Evolutionary conservation across 2,329 filamentous ascomycete species (phyloP).

Genomic region (Cadophora luteo-olivacea): DNA sequence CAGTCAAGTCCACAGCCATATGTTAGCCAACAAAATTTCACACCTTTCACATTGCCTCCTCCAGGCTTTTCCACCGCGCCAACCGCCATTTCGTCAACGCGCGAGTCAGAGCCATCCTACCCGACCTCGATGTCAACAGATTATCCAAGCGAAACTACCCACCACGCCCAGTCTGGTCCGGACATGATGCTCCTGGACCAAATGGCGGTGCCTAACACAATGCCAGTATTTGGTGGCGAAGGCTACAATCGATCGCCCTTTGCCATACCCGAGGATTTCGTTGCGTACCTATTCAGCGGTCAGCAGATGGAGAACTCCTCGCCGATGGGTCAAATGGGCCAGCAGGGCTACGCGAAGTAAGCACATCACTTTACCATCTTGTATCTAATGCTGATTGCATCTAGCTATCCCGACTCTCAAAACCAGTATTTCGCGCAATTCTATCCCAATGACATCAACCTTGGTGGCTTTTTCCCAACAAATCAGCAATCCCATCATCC

Average conservation of each 20-base stretch:
- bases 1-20: conserved; percentile 56
- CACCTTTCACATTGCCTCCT: conserved; percentile 67
- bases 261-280: conserved; percentile 85
- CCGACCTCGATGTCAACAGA: conserved; percentile 42
- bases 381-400: conserved; percentile 27
- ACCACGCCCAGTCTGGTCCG: conserved; percentile 45
- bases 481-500: conserved; percentile 68
- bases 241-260: conserved; percentile 87
- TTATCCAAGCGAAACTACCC: conserved; percentile 44
- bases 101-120: conserved; percentile 41
- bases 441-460: conserved; percentile 53
- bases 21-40: conserved; percentile 65
- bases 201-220: conserved; percentile 69
- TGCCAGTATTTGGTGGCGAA: conserved; percentile 88
- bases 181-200: conserved; percentile 68
- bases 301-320: conserved; percentile 60
- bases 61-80: conserved; percentile 59
- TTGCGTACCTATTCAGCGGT: conserved; percentile 83
- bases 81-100: conserved; percentile 41
- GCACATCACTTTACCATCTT: conserved; percentile 37
- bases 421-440: conserved; percentile 58
- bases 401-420: conserved; percentile 60
- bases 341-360: conserved; percentile 57
- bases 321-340: conserved; percentile 57
- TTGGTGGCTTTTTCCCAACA: conserved; percentile 64